A percentile compares a stretch with the other conserved stretches of the same genome.
Conservation (phyloP, 257 asterid species). For the Solanum arcanum region DNA sequence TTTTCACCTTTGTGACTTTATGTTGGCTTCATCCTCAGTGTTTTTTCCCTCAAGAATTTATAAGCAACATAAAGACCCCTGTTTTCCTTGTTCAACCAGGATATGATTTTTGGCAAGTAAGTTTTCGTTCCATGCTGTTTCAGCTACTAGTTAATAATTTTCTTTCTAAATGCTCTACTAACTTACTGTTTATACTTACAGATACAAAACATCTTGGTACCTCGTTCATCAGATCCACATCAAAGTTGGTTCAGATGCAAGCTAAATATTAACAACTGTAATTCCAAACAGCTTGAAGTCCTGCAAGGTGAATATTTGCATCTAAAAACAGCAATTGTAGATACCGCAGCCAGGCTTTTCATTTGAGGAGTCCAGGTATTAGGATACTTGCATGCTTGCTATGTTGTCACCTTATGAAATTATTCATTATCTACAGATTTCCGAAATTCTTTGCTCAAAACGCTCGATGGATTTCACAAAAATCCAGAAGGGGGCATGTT, state of each 20-base stretch:
- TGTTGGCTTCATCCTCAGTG: conserved; percentile 38
- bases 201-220: conserved; percentile 68
- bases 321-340: neutral
- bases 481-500: conserved; percentile 55
- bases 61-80: conserved; percentile 63
- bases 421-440: conserved; percentile 39
- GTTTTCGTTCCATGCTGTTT: neutral
- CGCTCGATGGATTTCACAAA: conserved; percentile 37
- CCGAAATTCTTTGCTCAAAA: conserved; percentile 55
- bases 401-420: neutral
- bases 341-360: neutral
- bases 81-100: conserved; percentile 83
- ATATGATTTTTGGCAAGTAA: conserved; percentile 95
- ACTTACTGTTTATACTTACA: conserved; percentile 11
- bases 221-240: conserved; percentile 46
- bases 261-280: conserved; percentile 53
- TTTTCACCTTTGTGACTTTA: conserved; percentile 5
- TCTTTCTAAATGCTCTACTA: neutral
- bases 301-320: conserved; percentile 44
- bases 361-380: neutral
- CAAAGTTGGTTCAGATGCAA: conserved; percentile 71
- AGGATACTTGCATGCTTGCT: neutral
- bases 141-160: neutral
- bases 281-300: conserved; percentile 54
- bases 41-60: conserved; percentile 85